Percentiles rank a stretch among this genome's conserved stretches.
Conservation (phyloP, 805 yeast genomes). For the Cyberlindnera galapagoensis region DNA sequence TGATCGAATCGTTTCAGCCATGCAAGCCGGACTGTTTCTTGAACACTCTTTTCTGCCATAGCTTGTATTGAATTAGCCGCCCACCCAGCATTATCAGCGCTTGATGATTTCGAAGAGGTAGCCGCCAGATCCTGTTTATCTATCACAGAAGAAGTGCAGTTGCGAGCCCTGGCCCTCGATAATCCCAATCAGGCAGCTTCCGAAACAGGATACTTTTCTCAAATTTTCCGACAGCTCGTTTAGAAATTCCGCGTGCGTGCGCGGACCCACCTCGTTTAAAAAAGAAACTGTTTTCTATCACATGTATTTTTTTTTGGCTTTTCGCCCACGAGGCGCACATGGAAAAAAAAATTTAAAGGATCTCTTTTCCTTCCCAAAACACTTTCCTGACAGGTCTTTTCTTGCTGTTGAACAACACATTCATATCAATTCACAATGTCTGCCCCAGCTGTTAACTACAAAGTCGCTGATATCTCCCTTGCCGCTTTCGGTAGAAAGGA, state of each 20-base stretch:
- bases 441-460: constrained; percentile 67
- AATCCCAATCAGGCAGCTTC: too few species aligned
- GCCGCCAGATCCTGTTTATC: too few species aligned
- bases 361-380: background rate
- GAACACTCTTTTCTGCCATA: constrained; percentile 6
- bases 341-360: background rate
- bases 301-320: background rate
- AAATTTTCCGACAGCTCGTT: too few species aligned
- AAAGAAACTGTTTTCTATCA: background rate
- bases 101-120: too few species aligned
- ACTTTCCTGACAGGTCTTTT: too few species aligned
- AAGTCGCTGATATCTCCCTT: constrained; percentile 95
- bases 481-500: constrained; percentile 99
- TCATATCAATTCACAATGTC: constrained; percentile 34
- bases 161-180: too few species aligned
- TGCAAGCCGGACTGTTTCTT: constrained; percentile 13
- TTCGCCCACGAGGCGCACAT: background rate
- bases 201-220: too few species aligned
- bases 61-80: too few species aligned
- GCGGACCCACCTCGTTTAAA: too few species aligned
- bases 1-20: constrained; percentile 12
- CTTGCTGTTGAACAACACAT: constrained; percentile 1
- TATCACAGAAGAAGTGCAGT: too few species aligned
- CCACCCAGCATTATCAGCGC: too few species aligned
- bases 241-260: too few species aligned